These are phyloP conservation scores for Melocanna baccifera DNA, from an alignment of 176 grass and related monocot genomes.

Conservation along the genomic window DNA sequence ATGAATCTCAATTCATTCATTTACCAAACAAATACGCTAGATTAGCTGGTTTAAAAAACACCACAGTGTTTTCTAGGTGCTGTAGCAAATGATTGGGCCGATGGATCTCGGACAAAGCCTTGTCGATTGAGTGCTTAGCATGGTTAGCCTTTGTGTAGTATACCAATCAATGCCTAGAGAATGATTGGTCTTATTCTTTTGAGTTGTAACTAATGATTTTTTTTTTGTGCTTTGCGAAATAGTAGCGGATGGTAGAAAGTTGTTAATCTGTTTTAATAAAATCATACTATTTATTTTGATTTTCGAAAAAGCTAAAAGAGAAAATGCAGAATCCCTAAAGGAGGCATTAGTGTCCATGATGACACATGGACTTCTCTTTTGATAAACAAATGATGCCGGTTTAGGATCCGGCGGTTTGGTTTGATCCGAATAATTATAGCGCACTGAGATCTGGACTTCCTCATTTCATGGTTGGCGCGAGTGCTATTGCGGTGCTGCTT, in stretches of 20 bases:
- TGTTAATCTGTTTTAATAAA: too few relatives aligned
- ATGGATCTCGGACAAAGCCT: too few relatives aligned
- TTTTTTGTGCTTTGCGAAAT: accelerated
- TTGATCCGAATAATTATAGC: not conserved
- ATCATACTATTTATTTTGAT: too few relatives aligned
- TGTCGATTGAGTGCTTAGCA: not conserved
- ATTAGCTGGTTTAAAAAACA: too few relatives aligned
- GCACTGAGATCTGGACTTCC: too few relatives aligned
- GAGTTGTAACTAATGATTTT: not conserved
- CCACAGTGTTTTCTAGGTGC: too few relatives aligned
- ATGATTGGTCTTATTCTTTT: not conserved
- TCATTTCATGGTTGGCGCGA: not conserved
- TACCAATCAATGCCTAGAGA: not conserved
- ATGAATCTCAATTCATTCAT: too few relatives aligned
- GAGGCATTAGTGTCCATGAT: not conserved
- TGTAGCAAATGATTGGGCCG: too few relatives aligned
- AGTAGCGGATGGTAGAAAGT: accelerated
- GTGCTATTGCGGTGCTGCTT: too few relatives aligned
- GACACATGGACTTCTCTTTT: not conserved
- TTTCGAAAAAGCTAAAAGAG: too few relatives aligned
- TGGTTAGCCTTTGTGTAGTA: not conserved
- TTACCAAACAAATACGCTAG: too few relatives aligned
- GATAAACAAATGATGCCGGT: not conserved
- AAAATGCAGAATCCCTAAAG: too few relatives aligned
- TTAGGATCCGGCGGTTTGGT: not conserved